Evolutionary conservation across 768 basidiomycete genomes (phyloP).

Genomic region (Lactarius evosmus): DNA sequence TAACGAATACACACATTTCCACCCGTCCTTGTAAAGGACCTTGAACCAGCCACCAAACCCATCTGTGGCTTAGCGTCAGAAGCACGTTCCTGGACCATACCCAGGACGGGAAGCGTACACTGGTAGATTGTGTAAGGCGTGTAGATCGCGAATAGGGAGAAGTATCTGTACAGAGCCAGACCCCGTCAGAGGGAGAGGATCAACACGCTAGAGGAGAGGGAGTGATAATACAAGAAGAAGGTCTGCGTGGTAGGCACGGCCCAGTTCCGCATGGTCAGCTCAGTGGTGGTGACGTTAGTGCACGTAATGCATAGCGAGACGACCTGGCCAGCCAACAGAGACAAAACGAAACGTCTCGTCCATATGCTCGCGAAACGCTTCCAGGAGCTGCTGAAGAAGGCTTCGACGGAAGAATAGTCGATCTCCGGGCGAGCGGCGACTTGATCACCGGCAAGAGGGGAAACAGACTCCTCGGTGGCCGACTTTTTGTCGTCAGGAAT

Average conservation of each 20-base stretch:
- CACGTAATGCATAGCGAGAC: conserved; percentile 87
- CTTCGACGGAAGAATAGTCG: conserved; percentile 55
- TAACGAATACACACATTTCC: conserved; percentile 64
- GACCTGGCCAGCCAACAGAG: conserved; percentile 73
- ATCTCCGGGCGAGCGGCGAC: conserved; percentile 52
- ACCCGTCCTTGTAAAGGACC: conserved; percentile 70
- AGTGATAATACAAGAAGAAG: conserved; percentile 65
- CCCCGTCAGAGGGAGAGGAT: neutral
- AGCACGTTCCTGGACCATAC: neutral
- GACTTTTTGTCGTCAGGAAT: conserved; percentile 1
- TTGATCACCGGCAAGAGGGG: neutral
- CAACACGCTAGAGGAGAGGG: neutral
- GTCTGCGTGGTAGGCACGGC: conserved; percentile 76
- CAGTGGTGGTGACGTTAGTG: conserved; percentile 83
- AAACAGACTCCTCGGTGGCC: neutral
- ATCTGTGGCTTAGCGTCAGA: conserved; percentile 43
- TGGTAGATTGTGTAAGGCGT: conserved; percentile 88
- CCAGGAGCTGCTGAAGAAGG: conserved; percentile 53
- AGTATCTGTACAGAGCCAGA: conserved; percentile 53
- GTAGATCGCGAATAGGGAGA: conserved; percentile 68
- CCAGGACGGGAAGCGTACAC: conserved; percentile 47
- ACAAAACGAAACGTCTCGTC: conserved; percentile 69
- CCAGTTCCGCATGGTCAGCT: conserved; percentile 68
- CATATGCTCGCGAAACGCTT: conserved; percentile 70
- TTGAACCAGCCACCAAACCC: conserved; percentile 83